These are phyloP conservation scores for Camelina laxa DNA, from an alignment of 345 rosid species.

Conservation along the genomic window DNA sequence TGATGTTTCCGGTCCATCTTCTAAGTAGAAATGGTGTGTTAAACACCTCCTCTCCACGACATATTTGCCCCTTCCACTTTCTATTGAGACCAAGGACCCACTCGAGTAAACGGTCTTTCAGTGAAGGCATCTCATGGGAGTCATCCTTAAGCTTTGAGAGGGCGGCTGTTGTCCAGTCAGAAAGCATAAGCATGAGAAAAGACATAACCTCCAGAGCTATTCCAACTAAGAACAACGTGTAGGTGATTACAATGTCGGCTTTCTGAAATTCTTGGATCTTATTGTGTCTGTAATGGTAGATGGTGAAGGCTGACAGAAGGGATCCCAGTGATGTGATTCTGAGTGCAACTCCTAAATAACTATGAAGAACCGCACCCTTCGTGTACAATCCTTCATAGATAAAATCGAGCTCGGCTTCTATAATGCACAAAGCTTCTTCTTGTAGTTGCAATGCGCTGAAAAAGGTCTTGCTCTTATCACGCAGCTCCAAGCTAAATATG, in stretches of 20 bases:
- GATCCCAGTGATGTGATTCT: constrained; percentile 14
- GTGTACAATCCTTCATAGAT: constrained; percentile 51
- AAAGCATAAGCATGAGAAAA: background rate
- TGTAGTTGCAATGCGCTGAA: background rate
- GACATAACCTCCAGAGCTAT: constrained; percentile 26
- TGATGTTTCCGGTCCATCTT: constrained; percentile 23
- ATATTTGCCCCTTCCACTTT: background rate
- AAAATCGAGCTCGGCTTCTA: constrained; percentile 47
- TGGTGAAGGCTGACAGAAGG: constrained; percentile 19
- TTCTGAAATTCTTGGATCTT: constrained; percentile 27
- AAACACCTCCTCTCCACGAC: background rate
- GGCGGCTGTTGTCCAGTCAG: constrained; percentile 26
- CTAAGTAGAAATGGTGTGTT: background rate
- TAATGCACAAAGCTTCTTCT: constrained; percentile 38
- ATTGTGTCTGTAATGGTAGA: constrained; percentile 10
- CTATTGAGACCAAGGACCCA: background rate
- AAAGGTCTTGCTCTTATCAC: constrained; percentile 22
- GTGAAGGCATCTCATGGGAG: background rate
- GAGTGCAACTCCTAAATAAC: constrained; percentile 17
- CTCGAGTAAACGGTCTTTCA: background rate
- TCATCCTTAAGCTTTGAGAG: constrained; percentile 17
- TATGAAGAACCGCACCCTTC: constrained; percentile 33
- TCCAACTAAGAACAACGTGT: constrained; percentile 20
- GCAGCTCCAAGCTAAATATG: constrained; percentile 28
- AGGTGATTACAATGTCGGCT: constrained; percentile 25